Conservation (phyloP, 2,329 filamentous ascomycete species). For the Pseudogymnoascus sp. region DNA sequence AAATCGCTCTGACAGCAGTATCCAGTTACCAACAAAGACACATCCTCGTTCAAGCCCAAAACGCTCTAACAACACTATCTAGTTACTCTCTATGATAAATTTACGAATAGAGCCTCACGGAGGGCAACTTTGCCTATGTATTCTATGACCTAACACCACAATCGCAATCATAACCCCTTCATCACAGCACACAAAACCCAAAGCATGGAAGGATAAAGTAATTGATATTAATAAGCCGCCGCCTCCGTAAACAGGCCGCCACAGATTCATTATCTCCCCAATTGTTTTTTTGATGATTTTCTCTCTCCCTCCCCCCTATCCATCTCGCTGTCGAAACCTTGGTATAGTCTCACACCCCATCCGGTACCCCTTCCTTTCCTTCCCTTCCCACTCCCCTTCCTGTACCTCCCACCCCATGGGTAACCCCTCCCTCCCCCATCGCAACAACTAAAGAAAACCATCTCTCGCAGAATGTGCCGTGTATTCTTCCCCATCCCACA, state of each 20-base stretch:
- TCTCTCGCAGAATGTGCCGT: not conserved
- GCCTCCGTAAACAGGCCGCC: not conserved
- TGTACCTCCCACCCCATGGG: not conserved
- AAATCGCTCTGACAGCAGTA: not conserved
- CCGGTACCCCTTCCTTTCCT: not conserved
- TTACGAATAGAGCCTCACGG: not conserved
- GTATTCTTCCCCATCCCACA: not conserved
- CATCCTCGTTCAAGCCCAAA: not conserved
- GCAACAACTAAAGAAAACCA: not conserved
- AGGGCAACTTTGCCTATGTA: not conserved
- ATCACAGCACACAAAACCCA: not conserved
- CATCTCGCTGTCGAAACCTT: not conserved
- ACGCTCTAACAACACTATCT: not conserved
- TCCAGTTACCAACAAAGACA: not conserved
- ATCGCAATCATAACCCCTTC: not conserved
- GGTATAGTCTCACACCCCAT: not conserved
- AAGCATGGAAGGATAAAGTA: constrained; percentile 1
- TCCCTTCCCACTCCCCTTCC: not conserved
- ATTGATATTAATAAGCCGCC: constrained; percentile 1
- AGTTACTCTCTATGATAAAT: not conserved
- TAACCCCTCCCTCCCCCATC: not conserved
- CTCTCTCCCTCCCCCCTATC: not conserved
- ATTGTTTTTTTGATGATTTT: not conserved
- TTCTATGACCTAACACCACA: not conserved
- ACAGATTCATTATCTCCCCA: not conserved